Evolutionary conservation across 2,329 filamentous ascomycete genomes (phyloP).

Genomic region (Hymenoscyphus infarciens): DNA sequence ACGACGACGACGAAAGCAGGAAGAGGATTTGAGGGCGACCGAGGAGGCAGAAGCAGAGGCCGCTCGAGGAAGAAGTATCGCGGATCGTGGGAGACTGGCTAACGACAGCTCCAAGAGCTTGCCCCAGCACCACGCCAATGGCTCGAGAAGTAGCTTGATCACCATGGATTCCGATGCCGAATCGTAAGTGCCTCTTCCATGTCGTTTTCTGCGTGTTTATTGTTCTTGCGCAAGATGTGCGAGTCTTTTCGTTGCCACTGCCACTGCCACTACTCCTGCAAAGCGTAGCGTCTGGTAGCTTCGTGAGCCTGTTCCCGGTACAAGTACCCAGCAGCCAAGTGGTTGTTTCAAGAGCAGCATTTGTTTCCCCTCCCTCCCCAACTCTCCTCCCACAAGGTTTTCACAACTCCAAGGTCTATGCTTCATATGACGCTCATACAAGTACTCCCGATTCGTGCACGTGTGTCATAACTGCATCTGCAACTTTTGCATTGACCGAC

Average conservation of each 20-base stretch:
- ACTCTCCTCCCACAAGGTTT: too few relatives aligned
- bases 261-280: neutral
- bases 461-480: neutral
- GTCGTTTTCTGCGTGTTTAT: neutral
- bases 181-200: constrained; percentile 30
- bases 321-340: neutral
- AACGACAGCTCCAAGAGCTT: constrained; percentile 20
- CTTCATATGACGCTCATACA: neutral
- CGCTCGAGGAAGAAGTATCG: constrained; percentile 34
- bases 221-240: neutral
- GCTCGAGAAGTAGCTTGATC: constrained; percentile 29
- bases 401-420: neutral
- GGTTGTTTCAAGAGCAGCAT: neutral
- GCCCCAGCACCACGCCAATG: constrained; percentile 3
- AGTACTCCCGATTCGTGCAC: neutral
- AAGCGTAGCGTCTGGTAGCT: neutral
- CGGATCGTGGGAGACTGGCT: constrained; percentile 33
- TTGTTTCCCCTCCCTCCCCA: neutral
- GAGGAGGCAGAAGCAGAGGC: constrained; percentile 31
- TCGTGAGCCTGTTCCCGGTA: neutral
- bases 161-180: constrained; percentile 35
- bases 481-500: constrained; percentile 6
- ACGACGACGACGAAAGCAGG: constrained; percentile 46
- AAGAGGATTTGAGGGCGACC: constrained; percentile 38
- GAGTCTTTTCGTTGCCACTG: neutral